A percentile compares a stretch with the other conserved stretches of the same genome.
phyloP scores from a whole-genome alignment of 495 filamentous ascomycete genomes.

The Penicillium parvum region DNA sequence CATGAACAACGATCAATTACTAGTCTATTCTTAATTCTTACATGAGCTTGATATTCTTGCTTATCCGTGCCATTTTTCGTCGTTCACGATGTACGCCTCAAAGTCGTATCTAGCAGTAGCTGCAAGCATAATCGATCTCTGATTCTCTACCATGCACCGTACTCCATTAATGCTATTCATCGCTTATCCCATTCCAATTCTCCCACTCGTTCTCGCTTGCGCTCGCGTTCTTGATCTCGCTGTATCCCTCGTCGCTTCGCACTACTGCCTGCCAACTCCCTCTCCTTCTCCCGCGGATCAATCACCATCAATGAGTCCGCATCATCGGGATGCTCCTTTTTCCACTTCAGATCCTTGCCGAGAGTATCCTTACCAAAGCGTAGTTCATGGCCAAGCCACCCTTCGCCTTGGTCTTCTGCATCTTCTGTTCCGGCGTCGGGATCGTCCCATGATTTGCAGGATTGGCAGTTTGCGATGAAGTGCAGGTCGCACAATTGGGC shows the following conservation, averaged over 20 bases:
- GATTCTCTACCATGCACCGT: no score
- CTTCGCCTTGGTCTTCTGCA: constrained; percentile 56
- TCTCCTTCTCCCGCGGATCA: constrained; percentile 83
- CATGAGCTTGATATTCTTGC: no score
- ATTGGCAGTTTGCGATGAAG: constrained; percentile 90
- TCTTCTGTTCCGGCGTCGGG: constrained; percentile 26
- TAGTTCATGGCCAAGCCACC: constrained; percentile 67
- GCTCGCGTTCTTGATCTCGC: constrained; percentile 39
- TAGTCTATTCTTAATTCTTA: not conserved
- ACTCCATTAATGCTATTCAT: no score
- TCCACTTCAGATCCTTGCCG: constrained; percentile 89
- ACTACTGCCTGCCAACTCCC: constrained; percentile 53
- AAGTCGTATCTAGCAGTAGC: no score
- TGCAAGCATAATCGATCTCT: no score
- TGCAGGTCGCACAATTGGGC: constrained; percentile 78
- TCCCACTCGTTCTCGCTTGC: constrained; percentile 31
- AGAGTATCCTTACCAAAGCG: constrained; percentile 84
- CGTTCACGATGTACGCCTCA: no score
- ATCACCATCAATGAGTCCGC: constrained; percentile 90
- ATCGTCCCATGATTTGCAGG: constrained; percentile 70
- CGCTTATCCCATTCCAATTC: constrained; percentile 38
- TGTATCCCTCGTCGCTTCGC: constrained; percentile 29
- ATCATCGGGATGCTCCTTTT: constrained; percentile 79
- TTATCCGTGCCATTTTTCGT: no score
- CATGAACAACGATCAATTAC: constrained; percentile 2